Evolutionary conservation across 2,329 filamentous ascomycete species (phyloP), one percentile per base, ranked within the genome.

Genomic region (Alternaria arbusti): DNA sequence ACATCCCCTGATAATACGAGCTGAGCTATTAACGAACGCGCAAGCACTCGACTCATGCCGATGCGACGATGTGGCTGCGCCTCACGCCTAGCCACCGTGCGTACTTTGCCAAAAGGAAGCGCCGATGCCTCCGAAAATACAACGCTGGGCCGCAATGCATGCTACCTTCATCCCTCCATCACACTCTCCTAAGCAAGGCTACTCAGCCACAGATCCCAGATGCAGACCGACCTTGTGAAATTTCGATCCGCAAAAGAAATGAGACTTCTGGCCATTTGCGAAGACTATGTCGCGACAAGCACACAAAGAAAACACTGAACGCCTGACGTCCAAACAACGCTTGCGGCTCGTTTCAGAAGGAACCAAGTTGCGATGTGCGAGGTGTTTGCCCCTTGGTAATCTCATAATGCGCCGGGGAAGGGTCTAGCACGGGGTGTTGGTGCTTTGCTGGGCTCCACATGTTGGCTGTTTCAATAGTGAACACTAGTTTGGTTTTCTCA

Each of bases 1-100:
- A 43, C 49, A 15, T 36, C 36, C 36, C 32, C 36, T 54, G 32
- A 32, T 23, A 12, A 40, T 44, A 54, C 32, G 36, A 44, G 36
- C 52, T 25, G 52, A 44, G 52, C 32, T 54, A 28, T 54, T 43
- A 44, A 17, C 11, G 52, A 44, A 44, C 32, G 36, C 52, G 22
- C 52, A 54, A 44, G 22, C 32, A 28, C 52, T 44, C 52, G 52
- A 54, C 36, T 54, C 52, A 44, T 54, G 52, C 52, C 25, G 22
- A 15, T 23, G 15, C 11, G 22, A 36, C 32, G 25, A 43, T 28
- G 22, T 28, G 32, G 52, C 52, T 54, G 52, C 23, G 52, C 52
- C 49, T 52, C 49, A 36, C 15, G 30, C 28, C 28, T 36, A 54
- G 22, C 36, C 52, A 54, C 52, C 52, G 32, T 54, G 52, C 52